Base-by-base conservation (phyloP, 2,329 filamentous ascomycete species). In the Chaetomiaceae sp. region DNA sequence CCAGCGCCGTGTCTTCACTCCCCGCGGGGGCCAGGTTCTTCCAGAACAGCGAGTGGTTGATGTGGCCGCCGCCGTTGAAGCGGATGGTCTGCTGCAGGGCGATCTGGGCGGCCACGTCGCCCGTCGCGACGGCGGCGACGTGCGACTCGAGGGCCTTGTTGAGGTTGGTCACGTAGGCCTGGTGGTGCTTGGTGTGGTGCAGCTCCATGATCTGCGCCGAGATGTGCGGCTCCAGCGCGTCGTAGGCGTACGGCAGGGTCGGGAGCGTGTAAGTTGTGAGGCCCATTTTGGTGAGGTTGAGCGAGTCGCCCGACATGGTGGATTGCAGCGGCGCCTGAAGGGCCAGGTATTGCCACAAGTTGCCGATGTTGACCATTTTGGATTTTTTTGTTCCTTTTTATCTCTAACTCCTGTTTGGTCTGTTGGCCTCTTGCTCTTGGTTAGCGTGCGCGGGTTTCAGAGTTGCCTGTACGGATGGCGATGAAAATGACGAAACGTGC, bases 121-220 rank as follows among this genome's bases (percentile, higher is more conserved):
- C 69, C 51, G 75, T 73, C 7, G 69, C 62, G 53, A 77, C 68
- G 23, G 81, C 80, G 19, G 82, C 77, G 52, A 77, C 74, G 57
- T 87, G 73, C 66, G 91, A 83, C 70, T 90, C 83, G 60, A 82
- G 74, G 51, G 88, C 85, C 55, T 84, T 78, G 76, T 96, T 96
- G 76, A 88, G 87, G 68, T 85, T 86, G 71, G 84, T 93, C 62
- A 96, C 89, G 70, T 96, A 96, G 65, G 90, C 91, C 72, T 92
- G 84, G 77, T 96, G 91, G 79, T 96, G 90, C 73, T 90, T 92
- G 74, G 81, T 85, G 81, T 96, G 87, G 78, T 96, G 91, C 40
- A 95, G 82, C 75, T 95, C 88, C 91, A 96, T 96, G 76, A 96
- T 96, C 73, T 93, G 83, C 69, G 87, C 86, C 43, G 86, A 91